phyloP scores from a whole-genome alignment of 306 rosid genomes.

The Cotoneaster glaucophyllus region DNA sequence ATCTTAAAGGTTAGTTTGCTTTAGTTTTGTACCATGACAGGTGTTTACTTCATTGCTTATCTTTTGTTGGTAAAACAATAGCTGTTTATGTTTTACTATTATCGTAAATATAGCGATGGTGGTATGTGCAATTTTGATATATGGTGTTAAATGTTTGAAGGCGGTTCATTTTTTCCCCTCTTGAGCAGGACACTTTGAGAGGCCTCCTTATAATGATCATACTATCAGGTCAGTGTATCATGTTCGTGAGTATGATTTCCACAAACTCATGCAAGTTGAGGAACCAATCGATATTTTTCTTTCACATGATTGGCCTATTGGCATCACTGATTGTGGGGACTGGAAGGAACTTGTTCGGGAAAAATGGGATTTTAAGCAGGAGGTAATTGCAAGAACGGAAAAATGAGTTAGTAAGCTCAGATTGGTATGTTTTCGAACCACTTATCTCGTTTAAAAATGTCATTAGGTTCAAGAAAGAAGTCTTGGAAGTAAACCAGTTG shows the following conservation, averaged over 20 bases:
- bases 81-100: not conserved
- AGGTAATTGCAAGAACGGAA: conserved; percentile 37
- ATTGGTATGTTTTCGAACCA: not conserved
- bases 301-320: conserved; percentile 93
- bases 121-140: not conserved
- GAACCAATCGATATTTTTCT: conserved; percentile 79
- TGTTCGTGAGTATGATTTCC: conserved; percentile 87
- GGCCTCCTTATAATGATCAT: conserved; percentile 77
- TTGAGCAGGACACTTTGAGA: conserved; percentile 78
- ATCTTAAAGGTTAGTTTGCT: conserved; percentile 54
- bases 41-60: not conserved
- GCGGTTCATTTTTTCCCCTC: not conserved
- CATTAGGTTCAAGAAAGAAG: conserved; percentile 66
- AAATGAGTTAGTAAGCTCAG: not conserved
- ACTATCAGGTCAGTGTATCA: conserved; percentile 77
- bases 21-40: not conserved
- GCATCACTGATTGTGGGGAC: conserved; percentile 84
- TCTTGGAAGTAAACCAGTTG: conserved; percentile 80
- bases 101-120: not conserved
- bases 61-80: not conserved
- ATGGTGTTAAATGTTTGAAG: not conserved
- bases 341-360: conserved; percentile 52
- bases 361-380: conserved; percentile 54
- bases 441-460: conserved; percentile 8
- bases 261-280: conserved; percentile 71